Evolutionary conservation across 192 early-diverging fungal genomes (phyloP).

Genomic region (Coemansia sp.): DNA sequence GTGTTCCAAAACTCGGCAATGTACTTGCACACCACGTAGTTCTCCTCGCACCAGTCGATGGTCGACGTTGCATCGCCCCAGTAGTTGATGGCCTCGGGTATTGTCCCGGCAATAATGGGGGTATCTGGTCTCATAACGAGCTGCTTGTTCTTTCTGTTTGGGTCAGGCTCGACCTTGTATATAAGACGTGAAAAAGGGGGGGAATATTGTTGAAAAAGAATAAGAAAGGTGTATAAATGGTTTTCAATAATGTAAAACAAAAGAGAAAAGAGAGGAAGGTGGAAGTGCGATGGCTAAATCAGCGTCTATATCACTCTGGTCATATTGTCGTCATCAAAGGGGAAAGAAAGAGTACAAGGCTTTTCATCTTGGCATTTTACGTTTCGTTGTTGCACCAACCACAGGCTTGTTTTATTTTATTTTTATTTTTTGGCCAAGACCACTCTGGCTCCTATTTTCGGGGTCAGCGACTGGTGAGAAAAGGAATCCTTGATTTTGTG

Average conservation of each 20-base stretch:
- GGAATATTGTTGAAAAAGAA: neutral
- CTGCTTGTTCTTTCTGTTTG: neutral
- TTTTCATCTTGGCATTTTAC: too few species aligned
- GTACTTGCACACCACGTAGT: slow-evolving; percentile 67
- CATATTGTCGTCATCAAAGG: neutral
- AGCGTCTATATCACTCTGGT: neutral
- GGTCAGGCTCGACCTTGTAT: neutral
- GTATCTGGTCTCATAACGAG: slow-evolving; percentile 19
- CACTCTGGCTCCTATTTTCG: too few species aligned
- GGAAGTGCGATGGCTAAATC: neutral
- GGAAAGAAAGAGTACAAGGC: neutral
- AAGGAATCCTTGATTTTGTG: too few species aligned
- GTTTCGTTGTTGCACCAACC: too few species aligned
- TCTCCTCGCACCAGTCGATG: slow-evolving; percentile 62
- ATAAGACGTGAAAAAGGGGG: neutral
- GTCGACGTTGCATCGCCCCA: slow-evolving; percentile 62
- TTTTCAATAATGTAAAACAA: neutral
- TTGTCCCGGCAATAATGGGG: slow-evolving; percentile 5
- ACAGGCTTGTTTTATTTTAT: too few species aligned
- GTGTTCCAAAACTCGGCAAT: slow-evolving; percentile 83
- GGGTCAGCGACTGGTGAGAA: too few species aligned
- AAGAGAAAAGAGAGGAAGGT: neutral
- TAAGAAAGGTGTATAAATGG: neutral
- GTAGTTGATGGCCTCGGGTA: slow-evolving; percentile 18
- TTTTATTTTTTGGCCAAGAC: too few species aligned